These are phyloP conservation scores for Lithospermum erythrorhizon DNA, from an alignment of 257 asterid species.

Conservation along the genomic window DNA sequence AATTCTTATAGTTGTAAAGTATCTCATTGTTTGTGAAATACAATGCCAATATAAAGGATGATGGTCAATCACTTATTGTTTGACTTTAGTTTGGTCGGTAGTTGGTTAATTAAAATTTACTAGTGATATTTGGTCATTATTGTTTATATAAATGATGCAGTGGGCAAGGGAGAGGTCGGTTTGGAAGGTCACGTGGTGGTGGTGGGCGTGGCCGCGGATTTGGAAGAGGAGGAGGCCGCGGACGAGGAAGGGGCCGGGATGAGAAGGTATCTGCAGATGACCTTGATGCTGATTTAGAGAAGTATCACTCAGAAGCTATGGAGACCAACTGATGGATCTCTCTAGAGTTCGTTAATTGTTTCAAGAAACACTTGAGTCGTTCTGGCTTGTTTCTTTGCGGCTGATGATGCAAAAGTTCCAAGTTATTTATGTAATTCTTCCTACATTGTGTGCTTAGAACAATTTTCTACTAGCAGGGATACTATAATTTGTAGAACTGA, in stretches of 20 bases:
- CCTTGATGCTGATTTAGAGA: conserved; percentile 64
- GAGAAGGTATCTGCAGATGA: conserved; percentile 58
- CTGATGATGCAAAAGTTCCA: conserved; percentile 1
- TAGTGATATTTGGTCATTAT: neutral
- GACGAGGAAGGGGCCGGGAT: conserved; percentile 38
- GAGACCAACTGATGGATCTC: conserved; percentile 23
- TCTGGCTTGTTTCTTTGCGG: conserved; percentile 3
- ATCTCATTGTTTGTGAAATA: neutral
- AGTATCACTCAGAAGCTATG: conserved; percentile 52
- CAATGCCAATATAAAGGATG: neutral
- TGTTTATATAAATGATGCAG: conserved; percentile 11
- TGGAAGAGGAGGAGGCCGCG: conserved; percentile 34
- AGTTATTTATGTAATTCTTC: conserved; percentile 1
- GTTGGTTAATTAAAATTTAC: neutral
- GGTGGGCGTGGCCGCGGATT: conserved; percentile 37
- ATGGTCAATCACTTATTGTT: neutral
- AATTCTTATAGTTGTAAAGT: neutral
- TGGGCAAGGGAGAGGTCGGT: conserved; percentile 37
- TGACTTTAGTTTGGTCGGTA: neutral
- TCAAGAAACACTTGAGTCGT: neutral
- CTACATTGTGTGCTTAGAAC: neutral
- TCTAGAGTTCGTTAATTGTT: neutral
- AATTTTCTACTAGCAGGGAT: conserved; percentile 4
- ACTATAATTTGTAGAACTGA: neutral
- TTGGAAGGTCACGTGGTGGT: conserved; percentile 29